Percentiles rank a stretch among this genome's conserved stretches.
These are phyloP conservation scores for Tuber indicum DNA, from an alignment of 495 filamentous ascomycete species.

Conservation along the genomic window DNA sequence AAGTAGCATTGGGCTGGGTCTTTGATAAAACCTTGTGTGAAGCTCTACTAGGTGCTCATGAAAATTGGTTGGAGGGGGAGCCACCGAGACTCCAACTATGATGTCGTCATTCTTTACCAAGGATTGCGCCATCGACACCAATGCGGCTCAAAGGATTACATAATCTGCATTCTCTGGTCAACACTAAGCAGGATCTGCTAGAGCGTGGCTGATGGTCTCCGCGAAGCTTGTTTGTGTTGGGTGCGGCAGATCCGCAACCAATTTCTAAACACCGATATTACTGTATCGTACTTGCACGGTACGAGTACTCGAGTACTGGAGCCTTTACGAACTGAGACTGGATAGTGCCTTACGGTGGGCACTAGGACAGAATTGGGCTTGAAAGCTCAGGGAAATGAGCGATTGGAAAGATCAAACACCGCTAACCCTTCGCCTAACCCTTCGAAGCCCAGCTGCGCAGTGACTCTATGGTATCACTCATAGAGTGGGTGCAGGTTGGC, in stretches of 20 bases:
- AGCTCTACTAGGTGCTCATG: background rate
- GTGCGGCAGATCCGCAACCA: background rate
- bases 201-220: background rate
- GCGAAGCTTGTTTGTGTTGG: background rate
- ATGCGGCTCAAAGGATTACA: background rate
- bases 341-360: no score
- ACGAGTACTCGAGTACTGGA: background rate
- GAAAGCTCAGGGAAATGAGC: no score
- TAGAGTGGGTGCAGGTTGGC: background rate
- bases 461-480: no score
- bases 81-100: background rate
- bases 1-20: background rate
- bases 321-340: no score
- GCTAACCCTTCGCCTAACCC: no score
- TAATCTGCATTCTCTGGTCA: background rate
- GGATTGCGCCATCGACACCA: background rate
- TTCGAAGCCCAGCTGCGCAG: no score
- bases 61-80: background rate
- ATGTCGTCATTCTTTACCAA: background rate
- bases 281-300: no score
- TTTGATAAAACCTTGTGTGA: background rate
- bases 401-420: no score
- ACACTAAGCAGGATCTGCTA: background rate
- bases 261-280: background rate
- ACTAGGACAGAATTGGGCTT: no score